Base-by-base conservation (phyloP, 148 eudicot genomes). In the Selenicereus undatus region DNA sequence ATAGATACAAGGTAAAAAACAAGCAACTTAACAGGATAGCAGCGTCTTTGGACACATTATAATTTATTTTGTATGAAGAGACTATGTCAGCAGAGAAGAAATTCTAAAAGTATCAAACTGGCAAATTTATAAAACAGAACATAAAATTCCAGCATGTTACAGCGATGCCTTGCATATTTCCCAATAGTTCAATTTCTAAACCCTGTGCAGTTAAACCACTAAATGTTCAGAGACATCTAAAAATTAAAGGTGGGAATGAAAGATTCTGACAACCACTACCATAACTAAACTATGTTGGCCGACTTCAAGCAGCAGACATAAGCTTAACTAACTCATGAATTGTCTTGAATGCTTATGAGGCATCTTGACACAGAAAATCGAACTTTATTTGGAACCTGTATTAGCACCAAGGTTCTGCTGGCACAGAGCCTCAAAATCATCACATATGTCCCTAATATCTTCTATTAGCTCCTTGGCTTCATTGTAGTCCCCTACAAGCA, bases 321-420 rank as follows among this genome's bases (percentile, higher is more conserved):
- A 22, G 22, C n/a, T 48, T 43, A 51, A 10, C 11, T 29, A 30
- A 18, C 43, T 29, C 2, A 68, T 20, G 29, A 58, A 56, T 39
- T 74, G 11, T 18, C 18, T 35, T 26, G 30, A 11, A 32, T 18
- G 39, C 43, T 4, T 48, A 8, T 0, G 45, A 36, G 18, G 45
- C 36, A 32, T 68, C 20, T 21, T 45, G 39, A 65, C 72, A 24
- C 27, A 76, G 27, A 0, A 24, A 45, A 52, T 29, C 48, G 29
- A 42, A 32, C 14, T 22, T 30, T 73, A 45, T 74, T 52, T 65
- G 52, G 51, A 82, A 97, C 99, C 99, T 79, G 99, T 91, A 86
- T 97, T 97, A 79, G 97, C 98, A 74, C 97, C 98, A 83, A 97
- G 99, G 88, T 97, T 97, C 21, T 93, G 88, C 86, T 94, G 99